A percentile compares a stretch with the other conserved stretches of the same genome.
phyloP scores from a whole-genome alignment of 192 early-diverging fungal genomes.

The Coemansia sp. region DNA sequence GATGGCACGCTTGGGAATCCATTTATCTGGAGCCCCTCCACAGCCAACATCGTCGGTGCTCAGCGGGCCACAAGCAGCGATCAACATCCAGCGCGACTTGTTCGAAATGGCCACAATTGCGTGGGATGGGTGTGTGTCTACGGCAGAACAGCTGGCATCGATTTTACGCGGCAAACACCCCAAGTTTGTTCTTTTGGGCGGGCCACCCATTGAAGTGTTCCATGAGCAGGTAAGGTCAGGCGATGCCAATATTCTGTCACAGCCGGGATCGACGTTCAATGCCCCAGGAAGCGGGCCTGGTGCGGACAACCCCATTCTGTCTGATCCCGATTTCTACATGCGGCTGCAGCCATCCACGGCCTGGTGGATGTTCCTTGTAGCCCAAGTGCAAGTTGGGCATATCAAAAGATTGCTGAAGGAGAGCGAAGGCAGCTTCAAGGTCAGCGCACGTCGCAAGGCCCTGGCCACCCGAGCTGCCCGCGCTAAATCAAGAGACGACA shows the following conservation, averaged over 20 bases:
- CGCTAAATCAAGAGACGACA: no score
- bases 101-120: conserved; percentile 48
- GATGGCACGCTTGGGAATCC: not conserved
- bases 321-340: conserved; percentile 54
- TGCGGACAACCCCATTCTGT: conserved; percentile 53
- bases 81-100: conserved; percentile 37
- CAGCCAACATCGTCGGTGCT: conserved; percentile 3
- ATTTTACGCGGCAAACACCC: conserved; percentile 55
- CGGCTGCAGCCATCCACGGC: conserved; percentile 54
- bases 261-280: conserved; percentile 50
- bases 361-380: conserved; percentile 56
- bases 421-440: conserved; percentile 50
- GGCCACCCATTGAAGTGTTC: conserved; percentile 31
- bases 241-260: conserved; percentile 48
- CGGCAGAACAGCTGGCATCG: conserved; percentile 51
- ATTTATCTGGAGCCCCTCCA: not conserved
- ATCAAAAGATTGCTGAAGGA: conserved; percentile 53
- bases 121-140: conserved; percentile 54
- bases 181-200: conserved; percentile 48
- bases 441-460: conserved; percentile 34
- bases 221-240: conserved; percentile 43
- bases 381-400: conserved; percentile 54
- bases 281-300: conserved; percentile 49
- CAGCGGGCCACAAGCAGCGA: conserved; percentile 3
- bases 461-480: conserved; percentile 17